Conservation (phyloP, 1,139 yeast genomes). For the Saccharomyces hybrid region DNA sequence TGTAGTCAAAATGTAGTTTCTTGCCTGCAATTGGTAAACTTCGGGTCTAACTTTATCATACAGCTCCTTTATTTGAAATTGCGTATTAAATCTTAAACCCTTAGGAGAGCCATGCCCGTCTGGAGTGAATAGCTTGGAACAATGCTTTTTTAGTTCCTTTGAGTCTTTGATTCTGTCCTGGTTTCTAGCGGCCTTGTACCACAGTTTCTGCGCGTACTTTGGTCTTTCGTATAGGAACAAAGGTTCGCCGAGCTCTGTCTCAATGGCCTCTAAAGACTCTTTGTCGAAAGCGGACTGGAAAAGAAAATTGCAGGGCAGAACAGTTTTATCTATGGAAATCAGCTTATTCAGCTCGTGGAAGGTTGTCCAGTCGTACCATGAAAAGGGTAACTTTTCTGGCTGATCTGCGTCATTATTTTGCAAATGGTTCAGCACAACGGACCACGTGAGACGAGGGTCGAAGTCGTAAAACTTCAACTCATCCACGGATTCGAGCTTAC, state of each 20-base stretch:
- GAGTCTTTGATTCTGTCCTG: conserved; percentile 4
- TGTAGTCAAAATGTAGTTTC: conserved; percentile 13
- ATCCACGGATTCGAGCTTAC: conserved; percentile 9
- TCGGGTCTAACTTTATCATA: conserved; percentile 19
- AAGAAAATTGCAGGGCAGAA: conserved; percentile 8
- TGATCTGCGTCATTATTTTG: conserved; percentile 8
- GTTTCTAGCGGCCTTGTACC: conserved; percentile 9
- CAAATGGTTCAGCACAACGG: conserved; percentile 16
- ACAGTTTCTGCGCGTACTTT: conserved; percentile 8
- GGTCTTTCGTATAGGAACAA: conserved; percentile 11
- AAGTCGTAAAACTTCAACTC: conserved; percentile 20
- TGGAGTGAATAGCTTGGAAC: neutral
- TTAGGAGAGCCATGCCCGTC: neutral
- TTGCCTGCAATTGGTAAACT: conserved; percentile 21
- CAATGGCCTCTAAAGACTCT: conserved; percentile 8
- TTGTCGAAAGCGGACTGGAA: conserved; percentile 10
- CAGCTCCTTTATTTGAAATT: conserved; percentile 5
- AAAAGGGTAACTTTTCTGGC: conserved; percentile 9
- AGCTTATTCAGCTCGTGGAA: conserved; percentile 20
- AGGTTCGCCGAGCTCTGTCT: conserved; percentile 10
- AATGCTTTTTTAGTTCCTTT: conserved; percentile 2
- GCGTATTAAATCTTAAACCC: conserved; percentile 7
- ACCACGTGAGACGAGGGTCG: conserved; percentile 24
- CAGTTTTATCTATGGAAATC: conserved; percentile 11
- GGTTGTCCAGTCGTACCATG: conserved; percentile 28